Evolutionary conservation across 352 stramenopile genomes (phyloP).

Genomic region (Ochromonadaceae sp.): DNA sequence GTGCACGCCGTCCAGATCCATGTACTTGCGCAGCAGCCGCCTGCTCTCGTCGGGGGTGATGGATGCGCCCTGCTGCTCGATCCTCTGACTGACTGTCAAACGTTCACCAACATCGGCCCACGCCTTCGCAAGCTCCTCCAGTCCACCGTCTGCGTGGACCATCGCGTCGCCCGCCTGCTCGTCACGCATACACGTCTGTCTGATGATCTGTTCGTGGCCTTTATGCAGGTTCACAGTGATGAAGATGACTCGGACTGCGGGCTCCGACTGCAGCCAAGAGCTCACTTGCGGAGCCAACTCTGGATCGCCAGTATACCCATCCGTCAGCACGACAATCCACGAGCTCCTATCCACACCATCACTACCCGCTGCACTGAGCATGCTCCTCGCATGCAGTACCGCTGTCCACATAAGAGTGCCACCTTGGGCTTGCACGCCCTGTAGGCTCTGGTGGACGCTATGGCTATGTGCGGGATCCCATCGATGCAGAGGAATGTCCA

Average conservation of each 20-base stretch:
- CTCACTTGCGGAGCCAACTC: neutral
- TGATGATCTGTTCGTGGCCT: conserved; percentile 21
- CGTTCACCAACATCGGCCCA: conserved; percentile 2
- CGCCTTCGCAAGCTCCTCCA: conserved; percentile 17
- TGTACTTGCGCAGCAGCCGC: conserved; percentile 26
- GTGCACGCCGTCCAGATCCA: conserved; percentile 21
- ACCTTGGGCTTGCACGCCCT: conserved; percentile 21
- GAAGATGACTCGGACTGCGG: conserved; percentile 28
- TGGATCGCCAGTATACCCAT: conserved; percentile 27
- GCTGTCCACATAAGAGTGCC: conserved; percentile 30
- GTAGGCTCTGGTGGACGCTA: conserved; percentile 10
- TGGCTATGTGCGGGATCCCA: conserved; percentile 9
- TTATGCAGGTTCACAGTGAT: conserved; percentile 27
- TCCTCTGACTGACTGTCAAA: conserved; percentile 31
- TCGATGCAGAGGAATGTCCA: conserved; percentile 23
- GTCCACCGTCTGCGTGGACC: conserved; percentile 23
- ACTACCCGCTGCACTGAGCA: neutral
- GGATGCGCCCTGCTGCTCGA: conserved; percentile 30
- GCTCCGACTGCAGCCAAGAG: conserved; percentile 20
- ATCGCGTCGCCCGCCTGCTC: conserved; percentile 15
- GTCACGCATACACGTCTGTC: conserved; percentile 24
- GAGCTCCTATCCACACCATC: conserved; percentile 15
- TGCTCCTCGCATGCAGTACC: conserved; percentile 19
- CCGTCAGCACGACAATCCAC: conserved; percentile 33
- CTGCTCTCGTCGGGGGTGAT: conserved; percentile 28